Conservation (phyloP, 495 filamentous ascomycete genomes). For the Lepraria neglecta region DNA sequence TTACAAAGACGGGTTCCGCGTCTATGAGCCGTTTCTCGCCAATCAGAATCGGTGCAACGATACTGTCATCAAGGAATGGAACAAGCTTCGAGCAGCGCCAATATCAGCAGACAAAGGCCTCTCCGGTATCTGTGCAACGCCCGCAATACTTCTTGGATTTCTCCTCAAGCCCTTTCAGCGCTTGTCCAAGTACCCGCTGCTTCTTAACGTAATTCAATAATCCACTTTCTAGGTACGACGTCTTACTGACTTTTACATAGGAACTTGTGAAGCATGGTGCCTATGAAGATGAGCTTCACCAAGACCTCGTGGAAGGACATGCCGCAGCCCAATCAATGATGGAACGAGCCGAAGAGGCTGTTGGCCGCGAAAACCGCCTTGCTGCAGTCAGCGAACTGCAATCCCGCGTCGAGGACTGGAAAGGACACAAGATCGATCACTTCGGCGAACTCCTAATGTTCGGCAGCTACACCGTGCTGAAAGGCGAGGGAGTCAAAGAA, state of each 20-base stretch:
- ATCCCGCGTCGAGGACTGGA: slow-evolving; percentile 93
- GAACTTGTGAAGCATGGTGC: slow-evolving; percentile 79
- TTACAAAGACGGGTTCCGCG: slow-evolving; percentile 72
- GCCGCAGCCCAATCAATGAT: slow-evolving; percentile 71
- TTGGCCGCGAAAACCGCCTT: slow-evolving; percentile 74
- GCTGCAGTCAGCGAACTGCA: slow-evolving; percentile 76
- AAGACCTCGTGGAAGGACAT: slow-evolving; percentile 64
- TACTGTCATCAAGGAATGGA: slow-evolving; percentile 45
- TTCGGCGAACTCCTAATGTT: slow-evolving; percentile 86
- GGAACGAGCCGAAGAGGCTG: slow-evolving; percentile 77
- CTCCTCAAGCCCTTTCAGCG: slow-evolving; percentile 95
- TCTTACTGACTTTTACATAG: slow-evolving; percentile 38
- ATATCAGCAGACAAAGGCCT: slow-evolving; percentile 44
- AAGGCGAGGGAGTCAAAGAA: slow-evolving; percentile 70
- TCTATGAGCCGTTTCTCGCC: slow-evolving; percentile 94
- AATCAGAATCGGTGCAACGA: slow-evolving; percentile 64
- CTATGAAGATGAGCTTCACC: slow-evolving; percentile 56
- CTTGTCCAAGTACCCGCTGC: slow-evolving; percentile 85
- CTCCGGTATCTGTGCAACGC: slow-evolving; percentile 57
- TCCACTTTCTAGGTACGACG: neutral
- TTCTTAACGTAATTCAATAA: slow-evolving; percentile 64
- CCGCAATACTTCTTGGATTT: slow-evolving; percentile 69
- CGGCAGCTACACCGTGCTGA: slow-evolving; percentile 90
- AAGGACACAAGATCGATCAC: slow-evolving; percentile 77
- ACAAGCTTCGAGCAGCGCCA: slow-evolving; percentile 50